phyloP scores from a whole-genome alignment of 192 early-diverging fungal genomes.

The Pilobolus umbonatus region DNA sequence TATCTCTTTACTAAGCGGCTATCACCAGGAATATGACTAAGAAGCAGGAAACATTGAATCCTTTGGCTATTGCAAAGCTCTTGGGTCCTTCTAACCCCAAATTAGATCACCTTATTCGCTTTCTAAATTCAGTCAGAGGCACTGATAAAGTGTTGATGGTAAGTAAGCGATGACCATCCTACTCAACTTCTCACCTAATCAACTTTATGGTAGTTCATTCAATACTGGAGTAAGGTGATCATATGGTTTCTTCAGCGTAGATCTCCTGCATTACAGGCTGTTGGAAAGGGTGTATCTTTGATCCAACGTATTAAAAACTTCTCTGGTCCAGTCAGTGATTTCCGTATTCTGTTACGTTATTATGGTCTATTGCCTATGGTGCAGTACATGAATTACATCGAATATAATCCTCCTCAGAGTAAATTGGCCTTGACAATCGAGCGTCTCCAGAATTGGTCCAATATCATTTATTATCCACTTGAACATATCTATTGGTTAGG shows the following conservation, averaged over 20 bases:
- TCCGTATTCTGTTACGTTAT: constrained; percentile 88
- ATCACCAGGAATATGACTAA: neutral
- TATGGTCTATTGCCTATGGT: constrained; percentile 79
- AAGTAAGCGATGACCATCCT: neutral
- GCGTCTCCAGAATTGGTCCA: constrained; percentile 83
- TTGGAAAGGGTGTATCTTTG: constrained; percentile 38
- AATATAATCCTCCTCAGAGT: constrained; percentile 68
- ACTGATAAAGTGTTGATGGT: constrained; percentile 71
- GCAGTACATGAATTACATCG: constrained; percentile 78
- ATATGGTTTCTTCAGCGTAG: constrained; percentile 63
- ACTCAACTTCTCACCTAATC: neutral
- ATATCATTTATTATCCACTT: constrained; percentile 90
- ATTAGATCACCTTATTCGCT: constrained; percentile 62
- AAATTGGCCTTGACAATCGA: constrained; percentile 59
- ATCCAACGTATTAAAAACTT: constrained; percentile 75
- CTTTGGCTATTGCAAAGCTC: constrained; percentile 49
- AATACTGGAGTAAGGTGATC: constrained; percentile 90
- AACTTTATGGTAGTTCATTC: constrained; percentile 60
- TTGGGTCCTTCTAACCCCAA: constrained; percentile 54
- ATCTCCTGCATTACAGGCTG: constrained; percentile 31
- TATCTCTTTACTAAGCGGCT: too few relatives aligned
- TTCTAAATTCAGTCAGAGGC: constrained; percentile 54
- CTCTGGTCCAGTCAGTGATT: constrained; percentile 82
- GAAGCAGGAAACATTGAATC: constrained; percentile 13
- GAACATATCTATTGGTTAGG: constrained; percentile 96